Conservation (phyloP, 2,329 filamentous ascomycete species). For the Fusarium coicis region DNA sequence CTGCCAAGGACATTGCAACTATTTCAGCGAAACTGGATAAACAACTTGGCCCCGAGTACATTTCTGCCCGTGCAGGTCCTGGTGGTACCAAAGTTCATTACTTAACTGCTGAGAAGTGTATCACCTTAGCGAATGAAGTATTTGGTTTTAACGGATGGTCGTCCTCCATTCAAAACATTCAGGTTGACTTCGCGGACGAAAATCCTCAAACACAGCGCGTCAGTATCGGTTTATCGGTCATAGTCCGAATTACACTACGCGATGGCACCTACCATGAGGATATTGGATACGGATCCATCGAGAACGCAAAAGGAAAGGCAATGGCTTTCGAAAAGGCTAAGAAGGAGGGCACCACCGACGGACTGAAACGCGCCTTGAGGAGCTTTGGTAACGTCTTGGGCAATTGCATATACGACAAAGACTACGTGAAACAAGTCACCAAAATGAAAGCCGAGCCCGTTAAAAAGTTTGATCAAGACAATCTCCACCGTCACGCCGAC, state of each 20-base stretch:
- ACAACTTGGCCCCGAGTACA: slow-evolving; percentile 94
- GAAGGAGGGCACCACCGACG: slow-evolving; percentile 97
- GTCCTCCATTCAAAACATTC: slow-evolving; percentile 91
- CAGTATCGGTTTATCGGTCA: slow-evolving; percentile 87
- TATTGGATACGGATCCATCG: slow-evolving; percentile 94
- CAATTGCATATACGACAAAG: slow-evolving; percentile 99
- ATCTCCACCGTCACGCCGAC: slow-evolving; percentile 83
- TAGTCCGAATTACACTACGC: slow-evolving; percentile 87
- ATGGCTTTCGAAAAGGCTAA: slow-evolving; percentile 98
- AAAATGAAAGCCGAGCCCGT: slow-evolving; percentile 83
- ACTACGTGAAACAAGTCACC: slow-evolving; percentile 88
- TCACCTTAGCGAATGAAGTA: slow-evolving; percentile 92
- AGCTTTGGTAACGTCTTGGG: slow-evolving; percentile 96
- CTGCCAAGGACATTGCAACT: slow-evolving; percentile 89
- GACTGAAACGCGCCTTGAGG: slow-evolving; percentile 85
- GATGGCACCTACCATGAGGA: slow-evolving; percentile 99
- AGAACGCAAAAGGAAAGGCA: slow-evolving; percentile 95
- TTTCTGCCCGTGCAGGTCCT: slow-evolving; percentile 85
- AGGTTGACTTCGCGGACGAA: slow-evolving; percentile 96
- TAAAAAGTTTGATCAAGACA: slow-evolving; percentile 80
- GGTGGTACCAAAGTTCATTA: slow-evolving; percentile 91
- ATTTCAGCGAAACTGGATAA: slow-evolving; percentile 88
- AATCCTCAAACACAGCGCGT: slow-evolving; percentile 80
- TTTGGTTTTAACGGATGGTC: slow-evolving; percentile 99
- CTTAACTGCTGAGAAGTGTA: slow-evolving; percentile 95